These are phyloP conservation scores for Yarrowia sp. DNA, from an alignment of 805 yeast species.

Conservation along the genomic window DNA sequence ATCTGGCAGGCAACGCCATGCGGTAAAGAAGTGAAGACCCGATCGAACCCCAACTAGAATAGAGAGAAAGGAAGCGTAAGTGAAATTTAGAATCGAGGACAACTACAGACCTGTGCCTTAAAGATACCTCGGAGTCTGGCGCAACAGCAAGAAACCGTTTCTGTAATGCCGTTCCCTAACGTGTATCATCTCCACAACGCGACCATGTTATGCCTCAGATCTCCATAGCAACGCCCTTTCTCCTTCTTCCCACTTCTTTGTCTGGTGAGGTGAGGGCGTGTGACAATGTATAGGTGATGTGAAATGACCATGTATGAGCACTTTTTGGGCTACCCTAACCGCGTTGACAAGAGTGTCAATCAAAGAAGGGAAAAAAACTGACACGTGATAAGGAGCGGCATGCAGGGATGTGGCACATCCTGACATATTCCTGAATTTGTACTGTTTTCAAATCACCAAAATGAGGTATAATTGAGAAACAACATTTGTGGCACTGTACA, in stretches of 20 bases:
- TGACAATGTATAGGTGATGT: too few relatives aligned
- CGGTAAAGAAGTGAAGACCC: too few relatives aligned
- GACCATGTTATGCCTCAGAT: not conserved
- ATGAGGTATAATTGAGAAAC: not conserved
- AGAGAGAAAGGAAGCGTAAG: not conserved
- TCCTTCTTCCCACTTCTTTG: not conserved
- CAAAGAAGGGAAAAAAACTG: not conserved
- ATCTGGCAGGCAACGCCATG: not conserved
- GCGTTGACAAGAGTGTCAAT: not conserved
- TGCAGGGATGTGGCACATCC: conserved; percentile 18
- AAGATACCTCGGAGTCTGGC: not conserved
- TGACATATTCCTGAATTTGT: not conserved
- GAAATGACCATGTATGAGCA: not conserved
- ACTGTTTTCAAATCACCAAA: not conserved
- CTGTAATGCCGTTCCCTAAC: not conserved
- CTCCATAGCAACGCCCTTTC: not conserved
- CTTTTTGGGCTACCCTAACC: not conserved
- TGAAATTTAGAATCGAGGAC: not conserved
- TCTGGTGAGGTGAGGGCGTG: not conserved
- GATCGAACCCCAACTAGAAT: too few relatives aligned
- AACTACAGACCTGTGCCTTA: not conserved
- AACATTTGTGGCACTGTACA: not conserved
- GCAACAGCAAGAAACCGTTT: not conserved
- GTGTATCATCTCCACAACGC: not conserved
- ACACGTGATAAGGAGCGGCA: not conserved